Evolutionary conservation across 192 early-diverging fungal species (phyloP).

Genomic region (Podila horticola): DNA sequence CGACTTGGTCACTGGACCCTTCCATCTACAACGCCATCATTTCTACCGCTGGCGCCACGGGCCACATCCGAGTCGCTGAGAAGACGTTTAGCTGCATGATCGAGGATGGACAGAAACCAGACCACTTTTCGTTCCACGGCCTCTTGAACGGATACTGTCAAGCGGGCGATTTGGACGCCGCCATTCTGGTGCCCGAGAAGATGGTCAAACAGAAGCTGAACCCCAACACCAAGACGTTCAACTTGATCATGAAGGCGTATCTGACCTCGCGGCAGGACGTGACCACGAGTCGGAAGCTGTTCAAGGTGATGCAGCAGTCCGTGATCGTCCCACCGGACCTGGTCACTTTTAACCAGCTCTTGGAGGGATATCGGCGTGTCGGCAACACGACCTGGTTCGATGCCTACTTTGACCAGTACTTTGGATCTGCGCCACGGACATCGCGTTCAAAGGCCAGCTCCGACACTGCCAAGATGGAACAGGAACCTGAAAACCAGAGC

Average conservation of each 20-base stretch:
- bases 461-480: not conserved
- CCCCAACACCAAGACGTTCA: conserved; percentile 50
- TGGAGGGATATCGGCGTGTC: conserved; percentile 41
- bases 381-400: conserved; percentile 43
- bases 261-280: conserved; percentile 15
- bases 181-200: conserved; percentile 25
- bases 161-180: conserved; percentile 26
- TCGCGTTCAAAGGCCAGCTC: not conserved
- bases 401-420: conserved; percentile 39
- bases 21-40: conserved; percentile 45
- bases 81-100: conserved; percentile 26
- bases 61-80: conserved; percentile 25
- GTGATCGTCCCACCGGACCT: conserved; percentile 24
- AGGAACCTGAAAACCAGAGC: not conserved
- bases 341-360: conserved; percentile 36
- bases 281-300: conserved; percentile 25
- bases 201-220: conserved; percentile 48
- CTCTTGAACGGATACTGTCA: conserved; percentile 44
- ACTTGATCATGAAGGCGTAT: conserved; percentile 48
- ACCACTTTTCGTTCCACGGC: conserved; percentile 39
- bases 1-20: conserved; percentile 13
- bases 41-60: conserved; percentile 30
- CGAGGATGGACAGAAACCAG: conserved; percentile 28
- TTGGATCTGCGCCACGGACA: conserved; percentile 1
- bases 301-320: conserved; percentile 28